Evolutionary conservation across 2,329 filamentous ascomycete species (phyloP), one percentile per base, ranked within the genome.

Genomic region (Colletotrichum scovillei): DNA sequence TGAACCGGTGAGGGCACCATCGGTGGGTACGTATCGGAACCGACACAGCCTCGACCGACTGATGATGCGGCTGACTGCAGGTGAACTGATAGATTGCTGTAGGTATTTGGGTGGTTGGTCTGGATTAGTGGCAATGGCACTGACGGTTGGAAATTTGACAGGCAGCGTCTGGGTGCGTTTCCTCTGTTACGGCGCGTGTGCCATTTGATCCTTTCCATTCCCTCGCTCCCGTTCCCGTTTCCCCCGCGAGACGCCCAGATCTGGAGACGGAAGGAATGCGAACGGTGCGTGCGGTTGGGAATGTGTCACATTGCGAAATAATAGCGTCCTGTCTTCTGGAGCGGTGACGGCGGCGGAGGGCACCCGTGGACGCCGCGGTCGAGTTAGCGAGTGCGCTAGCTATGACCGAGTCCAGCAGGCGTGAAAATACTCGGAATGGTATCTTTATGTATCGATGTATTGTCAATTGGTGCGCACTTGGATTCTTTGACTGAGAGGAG

Each of bases 301-400:
- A 60, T 60, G 42, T 32, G 42, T 60, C 38, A 67, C 42, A 30
- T 60, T 57, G 26, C 49, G n/a, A 53, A 19, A 55, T 26, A 24
- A 42, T 26, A 49, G 52, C n/a, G 24, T 42, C 19, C 35, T 22
- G 38, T 42, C 9, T 9, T 35, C 32, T 46, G 32, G 26, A 22
- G 56, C 28, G 65, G 28, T 35, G 56, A 38, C 22, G 56, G 56
- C 56, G 65, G 64, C 26, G 65, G 24, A 49, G 16, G 16, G 56
- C 28, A 38, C 26, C 42, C 22, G 53, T 22, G 67, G 28, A 35
- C 55, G 35, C 67, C 30, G 26, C 38, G 19, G 38, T 70, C 52
- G 24, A 28, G n/a, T 35, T 49, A 49, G 42, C 8, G 19, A 42
- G 46, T 67, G 68, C 35, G 52, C 64, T 69, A 69, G 32, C 53